phyloP scores from a whole-genome alignment of 306 rosid species.

The Prunus mume region DNA sequence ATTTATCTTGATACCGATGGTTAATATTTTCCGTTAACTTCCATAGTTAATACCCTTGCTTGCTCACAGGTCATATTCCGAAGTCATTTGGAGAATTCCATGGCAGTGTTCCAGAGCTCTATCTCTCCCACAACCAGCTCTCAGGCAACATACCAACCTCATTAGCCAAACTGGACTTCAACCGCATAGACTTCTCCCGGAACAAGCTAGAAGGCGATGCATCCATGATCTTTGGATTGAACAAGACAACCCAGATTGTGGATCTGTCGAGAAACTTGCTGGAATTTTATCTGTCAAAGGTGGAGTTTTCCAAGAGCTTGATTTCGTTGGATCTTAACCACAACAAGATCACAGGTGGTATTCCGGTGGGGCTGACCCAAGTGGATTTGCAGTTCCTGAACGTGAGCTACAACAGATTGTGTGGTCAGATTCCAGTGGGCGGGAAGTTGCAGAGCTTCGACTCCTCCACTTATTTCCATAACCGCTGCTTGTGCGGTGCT shows the following conservation, averaged over 20 bases:
- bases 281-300: slow-evolving; percentile 43
- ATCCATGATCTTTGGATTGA: slow-evolving; percentile 45
- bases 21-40: no score
- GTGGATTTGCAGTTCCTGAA: slow-evolving; percentile 45
- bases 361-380: slow-evolving; percentile 43
- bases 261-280: slow-evolving; percentile 63
- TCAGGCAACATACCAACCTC: slow-evolving; percentile 52
- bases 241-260: slow-evolving; percentile 34
- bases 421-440: slow-evolving; percentile 63
- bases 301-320: slow-evolving; percentile 43
- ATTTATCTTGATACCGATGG: no score
- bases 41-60: not conserved
- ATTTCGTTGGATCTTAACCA: slow-evolving; percentile 55
- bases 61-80: slow-evolving; percentile 24
- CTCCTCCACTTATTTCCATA: slow-evolving; percentile 38
- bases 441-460: slow-evolving; percentile 62
- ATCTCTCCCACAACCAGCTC: slow-evolving; percentile 51
- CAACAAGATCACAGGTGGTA: slow-evolving; percentile 49
- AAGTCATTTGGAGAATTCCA: slow-evolving; percentile 40
- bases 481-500: slow-evolving; percentile 62
- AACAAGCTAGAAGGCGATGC: slow-evolving; percentile 78
- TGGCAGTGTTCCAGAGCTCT: slow-evolving; percentile 13
- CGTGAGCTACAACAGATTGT: slow-evolving; percentile 66
- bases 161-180: slow-evolving; percentile 27
- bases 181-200: slow-evolving; percentile 42